Evolutionary conservation across 768 basidiomycete species (phyloP), one percentile per base, ranked within the genome.

Genomic region (Epithele typhae): DNA sequence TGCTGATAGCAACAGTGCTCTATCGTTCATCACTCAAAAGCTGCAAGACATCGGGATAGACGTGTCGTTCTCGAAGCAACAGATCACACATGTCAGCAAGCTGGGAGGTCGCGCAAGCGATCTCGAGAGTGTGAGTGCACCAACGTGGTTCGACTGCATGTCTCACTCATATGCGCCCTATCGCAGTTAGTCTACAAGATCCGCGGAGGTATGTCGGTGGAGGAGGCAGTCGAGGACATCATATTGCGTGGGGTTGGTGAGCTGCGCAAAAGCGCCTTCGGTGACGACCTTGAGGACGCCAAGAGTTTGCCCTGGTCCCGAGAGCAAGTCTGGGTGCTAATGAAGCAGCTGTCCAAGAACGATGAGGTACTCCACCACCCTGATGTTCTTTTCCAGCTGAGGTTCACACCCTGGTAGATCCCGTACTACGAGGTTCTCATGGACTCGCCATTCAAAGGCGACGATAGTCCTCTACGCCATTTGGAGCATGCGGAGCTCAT

Each of bases 401-500:
- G 24, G 14, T 23, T 23, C 8, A 22, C 25, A 19, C 15, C n/a
- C 12, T 11, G n/a, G 21, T 44, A 92, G 90, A 67, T 91, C 8
- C 74, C 88, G 9, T 97, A 97, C 62, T 79, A 92, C 45, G 82
- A 91, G 18, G 71, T 89, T 4, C 68, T 98, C 43, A 66, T 87
- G 40, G 84, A 90, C 41, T 85, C 84, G 60, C 91, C 89, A 0
- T 96, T 94, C 79, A 93, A 92, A 61, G 90, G 87, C n/a, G 84
- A 93, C 53, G 93, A 95, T 59, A 68, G 71, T 15, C 73, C 89
- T 2, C 60, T 98, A 45, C 76, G 90, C 51, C 79, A 75, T 23
- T 84, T 98, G 81, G 95, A 97, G 61, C 85, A 90, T 51, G 82
- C 84, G 5, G 94, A 91, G 67, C 64, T 98, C 41, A 90, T 99